A percentile compares a stretch with the other conserved stretches of the same genome.
These are phyloP conservation scores for Macaranga tanarius DNA, from an alignment of 441 rosid genomes.

Conservation along the genomic window DNA sequence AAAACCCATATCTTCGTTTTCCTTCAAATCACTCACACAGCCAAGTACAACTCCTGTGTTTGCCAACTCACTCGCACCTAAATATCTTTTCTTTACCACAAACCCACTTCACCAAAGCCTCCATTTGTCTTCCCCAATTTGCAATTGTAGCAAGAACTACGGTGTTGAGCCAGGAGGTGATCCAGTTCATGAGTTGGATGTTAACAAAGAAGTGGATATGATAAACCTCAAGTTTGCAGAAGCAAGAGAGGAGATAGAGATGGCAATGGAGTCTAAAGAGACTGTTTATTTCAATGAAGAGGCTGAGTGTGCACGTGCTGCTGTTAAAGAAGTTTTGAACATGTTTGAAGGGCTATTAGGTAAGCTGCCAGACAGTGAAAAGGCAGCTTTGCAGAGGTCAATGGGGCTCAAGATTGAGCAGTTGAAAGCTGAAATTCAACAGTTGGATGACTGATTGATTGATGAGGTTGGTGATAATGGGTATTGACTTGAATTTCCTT, in stretches of 20 bases:
- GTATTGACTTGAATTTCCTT: neutral
- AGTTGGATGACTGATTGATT: slow-evolving; percentile 71
- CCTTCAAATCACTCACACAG: slow-evolving; percentile 11
- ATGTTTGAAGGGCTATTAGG: slow-evolving; percentile 58
- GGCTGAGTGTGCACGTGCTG: slow-evolving; percentile 82
- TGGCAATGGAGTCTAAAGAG: slow-evolving; percentile 94
- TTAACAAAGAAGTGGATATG: slow-evolving; percentile 69
- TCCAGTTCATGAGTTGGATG: slow-evolving; percentile 40
- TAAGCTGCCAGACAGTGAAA: slow-evolving; percentile 53
- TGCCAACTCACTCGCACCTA: slow-evolving; percentile 10
- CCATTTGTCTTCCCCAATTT: neutral
- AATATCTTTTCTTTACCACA: slow-evolving; percentile 14
- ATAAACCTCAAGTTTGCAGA: slow-evolving; percentile 90
- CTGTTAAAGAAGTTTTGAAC: slow-evolving; percentile 65
- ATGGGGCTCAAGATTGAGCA: slow-evolving; percentile 99
- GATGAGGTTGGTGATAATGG: slow-evolving; percentile 41
- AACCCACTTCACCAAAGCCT: slow-evolving; percentile 8
- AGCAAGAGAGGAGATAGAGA: slow-evolving; percentile 95
- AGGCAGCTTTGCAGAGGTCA: slow-evolving; percentile 65
- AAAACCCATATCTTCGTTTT: slow-evolving; percentile 29
- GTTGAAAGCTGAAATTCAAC: slow-evolving; percentile 82
- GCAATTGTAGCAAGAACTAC: slow-evolving; percentile 23
- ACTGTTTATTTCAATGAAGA: slow-evolving; percentile 93
- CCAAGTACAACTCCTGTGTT: slow-evolving; percentile 20
- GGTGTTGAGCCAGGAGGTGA: slow-evolving; percentile 32